A percentile compares a stretch with the other conserved stretches of the same genome.
These are phyloP conservation scores for Aspergillus fijiensis DNA, from an alignment of 2,329 filamentous ascomycete species.

Conservation along the genomic window DNA sequence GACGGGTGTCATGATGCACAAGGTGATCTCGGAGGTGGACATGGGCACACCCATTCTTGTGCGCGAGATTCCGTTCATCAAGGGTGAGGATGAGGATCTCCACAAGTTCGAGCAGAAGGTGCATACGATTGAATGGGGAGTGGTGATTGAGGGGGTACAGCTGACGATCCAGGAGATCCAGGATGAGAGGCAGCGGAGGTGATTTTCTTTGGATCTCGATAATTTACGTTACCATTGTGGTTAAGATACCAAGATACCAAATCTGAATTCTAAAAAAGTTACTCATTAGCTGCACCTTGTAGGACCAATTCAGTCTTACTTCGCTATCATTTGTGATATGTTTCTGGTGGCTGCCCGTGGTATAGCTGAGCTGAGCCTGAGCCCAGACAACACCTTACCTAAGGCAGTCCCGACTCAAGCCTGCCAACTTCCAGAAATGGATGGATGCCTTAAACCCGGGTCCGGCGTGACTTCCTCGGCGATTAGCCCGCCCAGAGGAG, in stretches of 20 bases:
- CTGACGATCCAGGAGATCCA: conserved; percentile 36
- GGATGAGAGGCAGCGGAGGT: conserved; percentile 20
- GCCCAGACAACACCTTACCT: too few species aligned
- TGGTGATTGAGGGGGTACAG: conserved; percentile 71
- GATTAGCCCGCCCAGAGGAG: too few species aligned
- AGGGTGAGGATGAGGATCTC: conserved; percentile 61
- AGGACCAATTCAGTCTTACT: too few species aligned
- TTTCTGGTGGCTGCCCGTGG: too few species aligned
- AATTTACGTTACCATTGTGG: neutral
- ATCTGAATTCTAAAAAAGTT: neutral
- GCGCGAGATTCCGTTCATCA: conserved; percentile 64
- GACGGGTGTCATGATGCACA: conserved; percentile 85
- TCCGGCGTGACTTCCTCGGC: too few species aligned
- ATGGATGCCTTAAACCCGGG: too few species aligned
- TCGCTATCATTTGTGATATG: too few species aligned
- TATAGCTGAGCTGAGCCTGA: too few species aligned
- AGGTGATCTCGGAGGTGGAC: conserved; percentile 79
- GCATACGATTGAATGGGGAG: conserved; percentile 71
- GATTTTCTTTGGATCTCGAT: neutral
- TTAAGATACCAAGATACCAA: neutral
- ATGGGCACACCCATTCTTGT: conserved; percentile 72
- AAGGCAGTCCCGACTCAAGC: too few species aligned
- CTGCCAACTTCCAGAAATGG: too few species aligned
- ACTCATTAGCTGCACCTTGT: neutral
- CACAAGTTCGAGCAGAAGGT: conserved; percentile 69